Base-by-base conservation (phyloP, 176 grass and related monocot genomes). In the Dactylis glomerata region DNA sequence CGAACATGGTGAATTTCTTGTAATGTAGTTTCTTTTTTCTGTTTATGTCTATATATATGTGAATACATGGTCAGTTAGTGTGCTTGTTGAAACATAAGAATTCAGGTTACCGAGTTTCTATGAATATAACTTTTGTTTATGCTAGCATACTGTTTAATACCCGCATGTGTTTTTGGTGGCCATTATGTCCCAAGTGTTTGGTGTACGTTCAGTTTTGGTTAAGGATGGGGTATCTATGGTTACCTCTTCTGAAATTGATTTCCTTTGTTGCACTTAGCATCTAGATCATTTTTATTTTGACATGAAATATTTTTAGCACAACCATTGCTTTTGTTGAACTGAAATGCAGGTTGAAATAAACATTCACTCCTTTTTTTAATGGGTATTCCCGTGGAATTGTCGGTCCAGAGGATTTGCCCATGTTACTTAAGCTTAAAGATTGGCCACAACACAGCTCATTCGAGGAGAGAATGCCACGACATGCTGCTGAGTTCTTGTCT, bases 341-440 rank as follows among this genome's bases (percentile, higher is more conserved):
- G 0, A 14, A 75, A 77, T 93, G 75, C 51, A 95, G 96, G 55
- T 85, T 54, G 87, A 92, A 42, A 3, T 94, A 71, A 95, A 93
- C 8, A 98, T 83, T 30, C 85, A 78, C 69, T 79, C 80, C 68
- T 98, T 98, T 72, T 72, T 98, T 95, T 79, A 17, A 9, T 13
- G 91, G 91, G 7, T 98, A 98, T 87, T 84, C 88, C 3, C 62
- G 83, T 77, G 96, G 96, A 0, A 16, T 13, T 30, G 36, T 65
- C 76, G 62, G 59, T 9, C 6, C 22, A 7, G 81, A 92, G 1
- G 32, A 73, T 52, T 86, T 92, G 81, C 96, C 91, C 1, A 0
- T 85, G 73, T 86, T 98, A 77, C 91, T 95, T 22, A 98, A 98
- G 68, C 93, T 98, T 26, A 87, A 98, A 84, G 91, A 92, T 85